These are phyloP conservation scores for Leccinum imitatum DNA, from an alignment of 768 basidiomycete genomes.

Conservation along the genomic window DNA sequence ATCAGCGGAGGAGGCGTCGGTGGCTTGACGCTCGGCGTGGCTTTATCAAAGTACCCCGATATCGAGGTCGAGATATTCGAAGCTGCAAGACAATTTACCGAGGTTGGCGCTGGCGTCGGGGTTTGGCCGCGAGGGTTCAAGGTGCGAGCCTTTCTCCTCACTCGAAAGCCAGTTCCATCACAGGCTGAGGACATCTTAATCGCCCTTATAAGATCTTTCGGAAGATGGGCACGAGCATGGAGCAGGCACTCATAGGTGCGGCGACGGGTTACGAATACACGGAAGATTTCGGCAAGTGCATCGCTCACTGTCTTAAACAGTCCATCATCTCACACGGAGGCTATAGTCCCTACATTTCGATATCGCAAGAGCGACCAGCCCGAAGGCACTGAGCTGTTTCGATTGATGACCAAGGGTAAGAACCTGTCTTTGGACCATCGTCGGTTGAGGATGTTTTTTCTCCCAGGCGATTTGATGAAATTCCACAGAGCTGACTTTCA, in stretches of 20 bases:
- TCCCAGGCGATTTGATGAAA: slow-evolving; percentile 46
- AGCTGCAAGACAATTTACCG: slow-evolving; percentile 47
- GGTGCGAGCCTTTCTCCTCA: slow-evolving; percentile 15
- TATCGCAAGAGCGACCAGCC: slow-evolving; percentile 63
- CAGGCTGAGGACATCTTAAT: background rate
- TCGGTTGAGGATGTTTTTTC: background rate
- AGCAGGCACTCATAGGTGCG: slow-evolving; percentile 16
- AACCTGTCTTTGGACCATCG: background rate
- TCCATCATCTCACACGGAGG: slow-evolving; percentile 1
- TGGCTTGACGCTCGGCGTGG: slow-evolving; percentile 39
- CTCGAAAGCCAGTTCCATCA: background rate
- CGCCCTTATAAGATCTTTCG: slow-evolving; percentile 17
- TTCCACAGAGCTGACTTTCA: slow-evolving; percentile 76
- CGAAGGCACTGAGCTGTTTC: slow-evolving; percentile 51
- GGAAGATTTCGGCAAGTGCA: slow-evolving; percentile 22
- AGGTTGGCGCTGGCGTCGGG: slow-evolving; percentile 60
- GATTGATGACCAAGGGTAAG: slow-evolving; percentile 57
- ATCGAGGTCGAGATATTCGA: slow-evolving; percentile 61
- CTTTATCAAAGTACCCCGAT: slow-evolving; percentile 43
- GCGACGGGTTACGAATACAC: slow-evolving; percentile 23
- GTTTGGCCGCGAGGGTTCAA: slow-evolving; percentile 37
- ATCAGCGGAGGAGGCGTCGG: slow-evolving; percentile 43
- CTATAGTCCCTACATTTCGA: slow-evolving; percentile 48
- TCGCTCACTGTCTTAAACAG: background rate
- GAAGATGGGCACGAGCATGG: slow-evolving; percentile 20